Base-by-base conservation (phyloP, 805 yeast genomes). In the Starmerella khaoyaiensis region DNA sequence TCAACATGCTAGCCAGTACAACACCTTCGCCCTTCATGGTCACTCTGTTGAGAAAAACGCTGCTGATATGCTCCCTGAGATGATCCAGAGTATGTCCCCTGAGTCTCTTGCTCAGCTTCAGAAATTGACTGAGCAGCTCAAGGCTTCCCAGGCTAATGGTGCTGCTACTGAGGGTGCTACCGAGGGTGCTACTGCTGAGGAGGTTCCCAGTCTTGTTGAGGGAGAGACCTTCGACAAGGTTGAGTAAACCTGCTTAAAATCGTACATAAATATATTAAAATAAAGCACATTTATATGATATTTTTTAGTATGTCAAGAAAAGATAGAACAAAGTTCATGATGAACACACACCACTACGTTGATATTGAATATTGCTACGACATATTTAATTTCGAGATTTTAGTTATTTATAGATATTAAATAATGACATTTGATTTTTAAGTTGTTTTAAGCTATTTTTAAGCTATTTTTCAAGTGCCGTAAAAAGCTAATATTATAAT, bases 21-120 rank as follows among this genome's bases (percentile, higher is more conserved):
- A 87, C 76, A 79, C 94, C 49, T 81, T 78, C 62, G 93, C 93
- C 54, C 78, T 90, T 72, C 79, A 83, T 63, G 98, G 98, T 63
- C 75, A 77, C 64, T 81, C 94, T 49, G 90, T 82, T 65, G 90
- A 83, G 68, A 86, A 83, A 76, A 72, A 75, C 51, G 74, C 87
- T 58, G 77, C 90, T 51, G 94, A 86, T 57, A 74, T 90, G 68
- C 73, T 87, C 54, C 97, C 97, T 57, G 79, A 75, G 64, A 83
- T 87, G 65, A 74, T 87, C 60, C 86, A 94, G 55, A 95, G 86
- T 71, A 73, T 87, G 67, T 94, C 96, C 58, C 81, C 94, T 52
- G 97, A 87, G 65, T 81, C 90, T 67, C 75, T 83, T 61, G 80
- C 78, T 60, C 76, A 82, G 64, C 72, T 87, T 64, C 77, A 82